A percentile compares a stretch with the other conserved stretches of the same genome.
phyloP scores from a whole-genome alignment of 805 yeast genomes.

The Monosporozyma yasuniensis region DNA sequence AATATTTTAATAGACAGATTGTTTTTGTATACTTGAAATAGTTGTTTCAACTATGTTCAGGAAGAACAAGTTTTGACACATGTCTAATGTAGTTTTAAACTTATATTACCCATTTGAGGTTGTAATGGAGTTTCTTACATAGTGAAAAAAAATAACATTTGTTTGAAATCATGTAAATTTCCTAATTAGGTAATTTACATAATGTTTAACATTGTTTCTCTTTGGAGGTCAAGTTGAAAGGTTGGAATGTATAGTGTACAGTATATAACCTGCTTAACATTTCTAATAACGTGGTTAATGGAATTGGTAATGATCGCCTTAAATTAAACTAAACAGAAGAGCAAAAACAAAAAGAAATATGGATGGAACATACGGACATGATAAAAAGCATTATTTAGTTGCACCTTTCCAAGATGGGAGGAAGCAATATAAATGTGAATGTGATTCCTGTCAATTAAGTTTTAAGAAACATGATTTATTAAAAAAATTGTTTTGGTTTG shows the following conservation, averaged over 20 bases:
- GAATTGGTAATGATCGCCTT: neutral
- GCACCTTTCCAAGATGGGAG: constrained; percentile 13
- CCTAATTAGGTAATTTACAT: constrained; percentile 7
- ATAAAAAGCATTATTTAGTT: constrained; percentile 5
- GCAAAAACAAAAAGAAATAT: neutral
- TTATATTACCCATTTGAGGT: neutral
- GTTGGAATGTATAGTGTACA: no score
- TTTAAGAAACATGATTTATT: constrained; percentile 2
- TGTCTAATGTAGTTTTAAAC: neutral
- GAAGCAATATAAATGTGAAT: constrained; percentile 14
- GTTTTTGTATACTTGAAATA: no score
- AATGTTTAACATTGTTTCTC: neutral
- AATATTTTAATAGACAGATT: neutral
- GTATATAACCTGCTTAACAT: no score
- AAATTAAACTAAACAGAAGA: neutral
- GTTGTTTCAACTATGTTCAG: neutral
- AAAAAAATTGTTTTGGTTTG: constrained; percentile 14
- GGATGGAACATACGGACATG: neutral
- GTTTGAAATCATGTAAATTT: constrained; percentile 6
- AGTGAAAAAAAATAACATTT: neutral
- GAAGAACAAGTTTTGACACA: neutral
- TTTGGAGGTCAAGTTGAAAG: neutral
- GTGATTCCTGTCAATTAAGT: constrained; percentile 16
- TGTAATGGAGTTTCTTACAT: neutral
- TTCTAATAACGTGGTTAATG: no score